Evolutionary conservation across 192 early-diverging fungal species (phyloP).

Genomic region (Coemansia sp.): DNA sequence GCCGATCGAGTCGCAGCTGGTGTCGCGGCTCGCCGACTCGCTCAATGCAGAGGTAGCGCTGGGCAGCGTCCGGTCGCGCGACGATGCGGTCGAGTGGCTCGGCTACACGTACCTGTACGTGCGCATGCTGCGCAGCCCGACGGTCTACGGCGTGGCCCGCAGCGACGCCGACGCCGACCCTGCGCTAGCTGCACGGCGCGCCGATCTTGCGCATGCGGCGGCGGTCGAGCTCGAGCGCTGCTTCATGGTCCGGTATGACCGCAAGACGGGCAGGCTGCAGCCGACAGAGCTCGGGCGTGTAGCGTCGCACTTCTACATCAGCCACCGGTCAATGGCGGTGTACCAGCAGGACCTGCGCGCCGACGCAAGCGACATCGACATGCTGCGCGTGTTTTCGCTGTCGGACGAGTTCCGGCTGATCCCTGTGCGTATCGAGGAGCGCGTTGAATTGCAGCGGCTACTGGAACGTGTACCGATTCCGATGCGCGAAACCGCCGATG

Average conservation of each 20-base stretch:
- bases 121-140: constrained; percentile 91
- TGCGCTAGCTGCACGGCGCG: constrained; percentile 79
- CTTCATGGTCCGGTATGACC: constrained; percentile 94
- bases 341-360: constrained; percentile 95
- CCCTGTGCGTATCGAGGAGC: constrained; percentile 93
- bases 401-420: constrained; percentile 94
- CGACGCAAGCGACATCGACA: constrained; percentile 85
- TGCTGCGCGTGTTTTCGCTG: constrained; percentile 87
- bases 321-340: constrained; percentile 86
- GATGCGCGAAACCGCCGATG: constrained; percentile 87
- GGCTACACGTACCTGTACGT: constrained; percentile 96
- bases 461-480: constrained; percentile 94
- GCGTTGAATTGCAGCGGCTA: constrained; percentile 85
- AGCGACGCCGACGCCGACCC: constrained; percentile 67
- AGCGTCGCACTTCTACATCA: constrained; percentile 96
- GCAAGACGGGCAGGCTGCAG: constrained; percentile 84
- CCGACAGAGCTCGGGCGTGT: constrained; percentile 94
- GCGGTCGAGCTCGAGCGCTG: constrained; percentile 86
- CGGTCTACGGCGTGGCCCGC: constrained; percentile 75
- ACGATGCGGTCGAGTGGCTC: constrained; percentile 96
- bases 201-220: constrained; percentile 90
- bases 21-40: constrained; percentile 82
- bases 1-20: constrained; percentile 96
- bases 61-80: constrained; percentile 87
- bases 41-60: constrained; percentile 96